Percentiles rank a stretch among this genome's conserved stretches.
phyloP scores from a whole-genome alignment of 441 rosid genomes.

The Theobroma grandiflorum region DNA sequence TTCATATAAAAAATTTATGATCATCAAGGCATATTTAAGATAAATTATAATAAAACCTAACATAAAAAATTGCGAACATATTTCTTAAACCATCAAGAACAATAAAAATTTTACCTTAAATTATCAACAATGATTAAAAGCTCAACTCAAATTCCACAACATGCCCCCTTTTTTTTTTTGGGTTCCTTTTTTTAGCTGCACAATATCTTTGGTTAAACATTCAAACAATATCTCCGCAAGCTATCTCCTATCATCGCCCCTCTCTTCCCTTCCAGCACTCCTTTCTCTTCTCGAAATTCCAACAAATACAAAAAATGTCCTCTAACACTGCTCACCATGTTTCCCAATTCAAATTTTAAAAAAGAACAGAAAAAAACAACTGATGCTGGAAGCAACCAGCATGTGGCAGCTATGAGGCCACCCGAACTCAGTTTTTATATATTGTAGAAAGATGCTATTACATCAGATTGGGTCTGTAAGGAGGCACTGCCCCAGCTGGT shows the following conservation, averaged over 20 bases:
- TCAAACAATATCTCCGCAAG: no score
- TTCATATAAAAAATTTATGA: no score
- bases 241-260: background rate
- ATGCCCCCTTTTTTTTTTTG: no score
- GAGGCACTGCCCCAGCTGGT: conserved; percentile 48
- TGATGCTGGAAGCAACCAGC: background rate
- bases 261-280: background rate
- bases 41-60: no score
- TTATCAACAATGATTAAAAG: no score
- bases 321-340: background rate
- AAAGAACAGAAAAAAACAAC: background rate
- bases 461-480: conserved; percentile 49
- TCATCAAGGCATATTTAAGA: no score
- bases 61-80: no score
- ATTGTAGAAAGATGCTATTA: conserved; percentile 28
- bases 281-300: background rate
- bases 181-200: no score
- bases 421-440: background rate
- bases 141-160: no score
- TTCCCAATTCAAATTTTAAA: background rate
- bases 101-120: no score
- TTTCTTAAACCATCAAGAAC: no score
- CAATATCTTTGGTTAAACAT: background rate
- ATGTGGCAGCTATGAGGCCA: background rate
- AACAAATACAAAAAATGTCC: background rate